Conservation (phyloP, 371 early-diverging fungal genomes). For the Saksenaea vasiformis region DNA sequence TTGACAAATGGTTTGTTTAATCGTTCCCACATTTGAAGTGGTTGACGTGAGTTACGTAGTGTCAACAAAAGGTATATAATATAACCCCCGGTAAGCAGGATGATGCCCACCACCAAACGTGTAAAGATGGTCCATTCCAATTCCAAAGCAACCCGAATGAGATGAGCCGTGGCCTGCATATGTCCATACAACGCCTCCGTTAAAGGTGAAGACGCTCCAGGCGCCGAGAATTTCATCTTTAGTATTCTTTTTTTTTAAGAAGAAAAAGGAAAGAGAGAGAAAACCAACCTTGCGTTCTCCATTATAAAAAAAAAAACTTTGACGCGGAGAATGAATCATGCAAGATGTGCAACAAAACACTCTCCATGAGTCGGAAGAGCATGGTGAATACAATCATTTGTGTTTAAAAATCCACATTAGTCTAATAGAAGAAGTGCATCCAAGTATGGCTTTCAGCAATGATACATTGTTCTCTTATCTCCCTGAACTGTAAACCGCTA, state of each 20-base stretch:
- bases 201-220: background rate
- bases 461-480: too few relatives aligned
- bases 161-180: conserved; percentile 15
- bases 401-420: too few relatives aligned
- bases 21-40: conserved; percentile 49
- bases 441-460: too few relatives aligned
- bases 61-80: conserved; percentile 42
- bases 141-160: conserved; percentile 38
- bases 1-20: conserved; percentile 48
- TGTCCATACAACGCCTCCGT: conserved; percentile 36
- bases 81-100: conserved; percentile 30
- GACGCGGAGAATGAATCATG: background rate
- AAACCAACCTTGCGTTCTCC: too few relatives aligned
- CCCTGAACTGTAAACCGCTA: too few relatives aligned
- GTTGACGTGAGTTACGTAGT: conserved; percentile 41
- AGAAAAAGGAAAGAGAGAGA: background rate
- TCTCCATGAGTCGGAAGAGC: background rate
- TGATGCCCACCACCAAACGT: conserved; percentile 35
- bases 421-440: too few relatives aligned
- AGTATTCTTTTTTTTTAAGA: too few relatives aligned
- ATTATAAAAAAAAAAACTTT: background rate
- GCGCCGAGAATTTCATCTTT: conserved; percentile 2
- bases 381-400: background rate
- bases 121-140: conserved; percentile 54
- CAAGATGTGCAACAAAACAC: background rate